These are phyloP conservation scores for Chaetomiaceae sp. DNA, from an alignment of 2,329 filamentous ascomycete genomes.

Conservation along the genomic window DNA sequence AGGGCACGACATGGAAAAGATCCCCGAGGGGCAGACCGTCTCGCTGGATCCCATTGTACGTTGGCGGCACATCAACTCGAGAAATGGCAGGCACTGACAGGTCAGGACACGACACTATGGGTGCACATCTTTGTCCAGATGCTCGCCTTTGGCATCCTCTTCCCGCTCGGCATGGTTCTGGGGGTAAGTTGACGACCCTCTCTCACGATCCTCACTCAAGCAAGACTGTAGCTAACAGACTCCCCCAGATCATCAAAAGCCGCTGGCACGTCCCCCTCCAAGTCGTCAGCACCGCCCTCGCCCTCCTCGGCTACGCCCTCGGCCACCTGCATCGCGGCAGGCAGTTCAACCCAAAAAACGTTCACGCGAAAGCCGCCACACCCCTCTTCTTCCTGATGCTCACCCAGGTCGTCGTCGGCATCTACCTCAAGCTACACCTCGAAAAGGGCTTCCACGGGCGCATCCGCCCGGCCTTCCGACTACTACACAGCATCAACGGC, in stretches of 20 bases:
- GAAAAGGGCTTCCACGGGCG: conserved; percentile 77
- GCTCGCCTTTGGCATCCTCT: conserved; percentile 84
- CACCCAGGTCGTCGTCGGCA: conserved; percentile 71
- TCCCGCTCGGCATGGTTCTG: conserved; percentile 91
- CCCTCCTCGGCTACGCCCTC: conserved; percentile 81
- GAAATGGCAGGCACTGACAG: conserved; percentile 9
- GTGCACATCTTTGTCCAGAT: conserved; percentile 87
- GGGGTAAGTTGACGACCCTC: conserved; percentile 56
- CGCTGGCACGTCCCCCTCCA: conserved; percentile 94
- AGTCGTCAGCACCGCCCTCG: conserved; percentile 66
- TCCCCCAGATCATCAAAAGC: conserved; percentile 70
- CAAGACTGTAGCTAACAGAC: neutral
- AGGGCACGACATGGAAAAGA: conserved; percentile 49
- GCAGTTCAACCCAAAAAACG: conserved; percentile 70
- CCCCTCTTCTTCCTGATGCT: conserved; percentile 75
- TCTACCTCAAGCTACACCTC: conserved; percentile 86
- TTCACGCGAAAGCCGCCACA: conserved; percentile 77
- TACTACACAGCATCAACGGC: conserved; percentile 74
- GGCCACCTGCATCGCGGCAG: conserved; percentile 88
- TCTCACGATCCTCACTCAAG: neutral
- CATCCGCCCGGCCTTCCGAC: conserved; percentile 67
- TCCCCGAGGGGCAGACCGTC: conserved; percentile 65
- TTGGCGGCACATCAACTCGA: conserved; percentile 31
- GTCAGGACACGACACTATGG: conserved; percentile 80
- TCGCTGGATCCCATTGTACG: conserved; percentile 68